Base-by-base conservation (phyloP, 2,329 filamentous ascomycete genomes). In the Apiospora marii region DNA sequence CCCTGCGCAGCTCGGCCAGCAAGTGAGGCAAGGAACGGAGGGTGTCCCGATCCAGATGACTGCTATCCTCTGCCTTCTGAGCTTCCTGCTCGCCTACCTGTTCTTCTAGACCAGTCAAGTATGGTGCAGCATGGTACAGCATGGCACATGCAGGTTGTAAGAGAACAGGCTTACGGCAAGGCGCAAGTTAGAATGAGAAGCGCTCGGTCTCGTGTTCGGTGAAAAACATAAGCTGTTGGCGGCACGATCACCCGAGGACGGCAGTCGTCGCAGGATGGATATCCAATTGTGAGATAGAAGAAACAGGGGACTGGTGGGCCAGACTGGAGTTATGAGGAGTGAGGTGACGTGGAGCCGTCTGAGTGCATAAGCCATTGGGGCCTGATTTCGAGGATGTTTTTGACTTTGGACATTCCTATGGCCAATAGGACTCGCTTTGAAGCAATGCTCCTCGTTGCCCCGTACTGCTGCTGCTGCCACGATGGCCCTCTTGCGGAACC, bases 51-150 rank as follows among this genome's bases (percentile, higher is more conserved):
- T 99, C 69, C 92, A 96, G 82, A 90, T 96, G 74, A 94, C 94
- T 64, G 96, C 96, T 30, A 86, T 91, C 30, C 86, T 99, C 61
- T 98, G 95, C 81, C 86, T 99, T 78, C 79, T 97, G 75, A 95
- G 94, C 86, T 99, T 99, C 86, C 84, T 99, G 80, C 89, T 98
- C 78, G 96, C 95, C 71, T 99, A 98, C 85, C 90, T 98, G 83
- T 95, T 99, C 87, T 99, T 99, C 84, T 99, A 91, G 76, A 49
- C 24, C 67, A 68, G 24, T 6, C 43, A 48, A 46, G n/a, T 48
- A 46, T 73, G 71, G 51, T 71, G 71, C 41, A 64, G 72, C 46
- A 70, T 73, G 27, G 37, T 41, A 41, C 37, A 41, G 5, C 37
- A 41, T 41, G 37, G 7, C 27, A 71, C 49, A 70, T 74, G 68